These are phyloP conservation scores for Cenchrus americanus DNA, from an alignment of 176 grass and related monocot genomes.

Conservation along the genomic window DNA sequence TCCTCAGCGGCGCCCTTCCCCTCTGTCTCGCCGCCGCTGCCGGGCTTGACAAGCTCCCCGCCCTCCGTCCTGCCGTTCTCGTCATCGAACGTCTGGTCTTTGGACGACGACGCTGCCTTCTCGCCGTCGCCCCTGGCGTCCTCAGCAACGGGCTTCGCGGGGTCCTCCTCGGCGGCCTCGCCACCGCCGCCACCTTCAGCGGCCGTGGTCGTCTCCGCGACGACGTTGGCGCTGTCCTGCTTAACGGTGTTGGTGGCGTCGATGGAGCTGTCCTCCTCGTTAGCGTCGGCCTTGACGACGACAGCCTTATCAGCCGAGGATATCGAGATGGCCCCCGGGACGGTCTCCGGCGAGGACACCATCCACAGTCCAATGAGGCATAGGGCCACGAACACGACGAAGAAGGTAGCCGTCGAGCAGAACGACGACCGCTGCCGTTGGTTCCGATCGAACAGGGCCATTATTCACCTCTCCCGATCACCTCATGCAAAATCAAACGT, in stretches of 20 bases:
- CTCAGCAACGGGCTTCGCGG: neutral
- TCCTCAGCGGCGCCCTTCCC: constrained; percentile 47
- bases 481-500: constrained; percentile 28
- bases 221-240: constrained; percentile 56
- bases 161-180: constrained; percentile 6
- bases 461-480: constrained; percentile 32
- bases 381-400: constrained; percentile 67
- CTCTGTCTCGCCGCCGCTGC: constrained; percentile 43
- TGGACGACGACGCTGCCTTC: constrained; percentile 21
- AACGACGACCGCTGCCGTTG: constrained; percentile 59
- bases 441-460: constrained; percentile 82
- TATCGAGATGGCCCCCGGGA: constrained; percentile 47
- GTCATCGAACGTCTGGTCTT: constrained; percentile 62
- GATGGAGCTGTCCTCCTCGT: constrained; percentile 66
- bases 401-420: constrained; percentile 62
- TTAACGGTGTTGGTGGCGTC: constrained; percentile 67
- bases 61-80: constrained; percentile 78
- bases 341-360: constrained; percentile 50
- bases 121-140: constrained; percentile 20
- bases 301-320: neutral
- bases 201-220: neutral
- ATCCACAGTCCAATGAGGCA: constrained; percentile 88
- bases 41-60: constrained; percentile 71
- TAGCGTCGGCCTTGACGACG: constrained; percentile 19
- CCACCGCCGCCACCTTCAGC: neutral